Conservation (phyloP, 139 green algal species). For the Astrephomene gubernaculifera region DNA sequence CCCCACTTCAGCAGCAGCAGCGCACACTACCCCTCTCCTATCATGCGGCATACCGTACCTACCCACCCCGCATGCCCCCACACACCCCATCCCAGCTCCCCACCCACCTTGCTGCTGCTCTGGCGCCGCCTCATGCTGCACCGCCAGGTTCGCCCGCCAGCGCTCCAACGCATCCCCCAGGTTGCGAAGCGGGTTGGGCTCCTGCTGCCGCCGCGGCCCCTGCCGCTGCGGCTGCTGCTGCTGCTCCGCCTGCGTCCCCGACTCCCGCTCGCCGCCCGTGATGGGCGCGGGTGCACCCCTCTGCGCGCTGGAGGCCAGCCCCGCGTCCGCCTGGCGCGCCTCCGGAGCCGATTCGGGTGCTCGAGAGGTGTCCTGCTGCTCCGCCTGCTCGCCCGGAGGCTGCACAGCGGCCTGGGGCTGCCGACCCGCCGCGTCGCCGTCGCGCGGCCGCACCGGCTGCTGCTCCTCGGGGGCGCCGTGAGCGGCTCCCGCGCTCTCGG, state of each 20-base stretch:
- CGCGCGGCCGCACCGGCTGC: slow-evolving; percentile 32
- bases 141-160: slow-evolving; percentile 77
- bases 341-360: slow-evolving; percentile 41
- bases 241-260: slow-evolving; percentile 33
- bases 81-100: no score
- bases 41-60: background rate
- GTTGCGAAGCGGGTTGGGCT: slow-evolving; percentile 81
- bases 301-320: slow-evolving; percentile 25
- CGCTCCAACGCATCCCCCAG: slow-evolving; percentile 82
- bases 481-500: slow-evolving; percentile 1
- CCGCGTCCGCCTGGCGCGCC: slow-evolving; percentile 47
- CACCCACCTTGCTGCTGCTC: slow-evolving; percentile 1
- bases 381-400: slow-evolving; percentile 29
- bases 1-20: no score
- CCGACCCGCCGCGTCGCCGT: slow-evolving; percentile 17
- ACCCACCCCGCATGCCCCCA: slow-evolving; percentile 2
- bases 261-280: slow-evolving; percentile 30
- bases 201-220: slow-evolving; percentile 46
- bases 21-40: background rate
- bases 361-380: slow-evolving; percentile 27
- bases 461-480: slow-evolving; percentile 44
- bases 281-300: slow-evolving; percentile 33
- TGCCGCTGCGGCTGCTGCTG: slow-evolving; percentile 43
- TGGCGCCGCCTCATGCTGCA: slow-evolving; percentile 68
- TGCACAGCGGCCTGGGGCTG: slow-evolving; percentile 23